phyloP scores from a whole-genome alignment of 345 rosid species.

The Populus nigra region DNA sequence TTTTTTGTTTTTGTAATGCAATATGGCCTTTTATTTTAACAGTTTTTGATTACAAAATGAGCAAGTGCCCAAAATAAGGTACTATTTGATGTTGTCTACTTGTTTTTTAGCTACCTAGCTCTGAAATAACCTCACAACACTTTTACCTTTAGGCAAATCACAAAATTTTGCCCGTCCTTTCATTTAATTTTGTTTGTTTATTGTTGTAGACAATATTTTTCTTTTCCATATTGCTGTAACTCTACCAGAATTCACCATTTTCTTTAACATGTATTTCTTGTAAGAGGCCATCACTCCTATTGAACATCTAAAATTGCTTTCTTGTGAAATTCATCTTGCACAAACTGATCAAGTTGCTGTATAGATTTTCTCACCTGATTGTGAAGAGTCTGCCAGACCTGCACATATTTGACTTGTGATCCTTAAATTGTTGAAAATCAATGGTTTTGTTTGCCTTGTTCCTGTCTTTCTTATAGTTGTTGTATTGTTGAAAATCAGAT shows the following conservation, averaged over 20 bases:
- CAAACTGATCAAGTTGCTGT: not conserved
- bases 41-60: not conserved
- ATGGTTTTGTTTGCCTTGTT: not conserved
- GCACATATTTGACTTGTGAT: not conserved
- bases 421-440: not conserved
- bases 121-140: not conserved
- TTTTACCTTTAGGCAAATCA: not conserved
- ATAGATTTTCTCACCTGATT: not conserved
- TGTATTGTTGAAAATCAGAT: not conserved
- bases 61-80: not conserved
- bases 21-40: not conserved
- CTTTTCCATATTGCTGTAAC: not conserved
- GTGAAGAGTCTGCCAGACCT: not conserved
- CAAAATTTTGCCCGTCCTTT: not conserved
- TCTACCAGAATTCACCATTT: not conserved
- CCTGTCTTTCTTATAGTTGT: not conserved
- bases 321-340: not conserved
- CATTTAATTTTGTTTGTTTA: not conserved
- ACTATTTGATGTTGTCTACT: not conserved
- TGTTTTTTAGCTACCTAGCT: not conserved
- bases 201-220: not conserved
- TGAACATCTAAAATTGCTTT: not conserved
- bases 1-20: not conserved
- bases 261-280: not conserved
- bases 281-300: not conserved